Conservation (phyloP, 2,329 filamentous ascomycete species). For the Arthrobotrys musiformis region DNA sequence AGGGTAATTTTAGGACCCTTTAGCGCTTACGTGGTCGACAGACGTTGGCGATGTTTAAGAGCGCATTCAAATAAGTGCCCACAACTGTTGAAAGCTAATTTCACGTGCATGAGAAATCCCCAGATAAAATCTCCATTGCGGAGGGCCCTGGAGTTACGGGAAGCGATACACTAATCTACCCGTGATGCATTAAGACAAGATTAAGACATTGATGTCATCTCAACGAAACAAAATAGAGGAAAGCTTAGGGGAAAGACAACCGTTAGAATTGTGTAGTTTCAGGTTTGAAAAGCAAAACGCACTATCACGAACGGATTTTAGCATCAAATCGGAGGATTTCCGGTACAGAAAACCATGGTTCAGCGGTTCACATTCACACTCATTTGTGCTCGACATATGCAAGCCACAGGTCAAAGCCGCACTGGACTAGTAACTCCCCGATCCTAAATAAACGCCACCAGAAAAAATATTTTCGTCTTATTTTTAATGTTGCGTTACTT, state of each 20-base stretch:
- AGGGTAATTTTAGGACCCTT: not conserved
- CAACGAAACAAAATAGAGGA: not conserved
- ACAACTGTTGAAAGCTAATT: not conserved
- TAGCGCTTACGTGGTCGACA: constrained; percentile 3
- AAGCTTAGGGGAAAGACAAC: not conserved
- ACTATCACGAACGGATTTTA: not conserved
- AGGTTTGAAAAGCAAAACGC: constrained; percentile 7
- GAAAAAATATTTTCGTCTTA: constrained; percentile 5
- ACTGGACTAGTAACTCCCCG: no score
- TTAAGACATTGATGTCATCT: constrained; percentile 7
- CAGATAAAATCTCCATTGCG: constrained; percentile 5
- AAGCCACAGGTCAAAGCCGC: constrained; percentile 26
- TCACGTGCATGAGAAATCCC: constrained; percentile 7
- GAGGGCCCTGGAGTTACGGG: constrained; percentile 18
- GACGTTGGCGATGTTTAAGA: not conserved
- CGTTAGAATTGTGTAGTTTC: not conserved
- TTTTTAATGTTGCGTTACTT: not conserved
- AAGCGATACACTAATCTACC: not conserved
- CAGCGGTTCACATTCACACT: not conserved
- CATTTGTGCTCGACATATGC: constrained; percentile 11
- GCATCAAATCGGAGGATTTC: constrained; percentile 23
- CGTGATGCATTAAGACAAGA: not conserved
- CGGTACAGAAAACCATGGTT: not conserved
- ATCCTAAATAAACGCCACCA: constrained; percentile 16
- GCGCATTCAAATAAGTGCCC: not conserved